These are phyloP conservation scores for Candida michaelii DNA, from an alignment of 805 yeast species.

Conservation along the genomic window DNA sequence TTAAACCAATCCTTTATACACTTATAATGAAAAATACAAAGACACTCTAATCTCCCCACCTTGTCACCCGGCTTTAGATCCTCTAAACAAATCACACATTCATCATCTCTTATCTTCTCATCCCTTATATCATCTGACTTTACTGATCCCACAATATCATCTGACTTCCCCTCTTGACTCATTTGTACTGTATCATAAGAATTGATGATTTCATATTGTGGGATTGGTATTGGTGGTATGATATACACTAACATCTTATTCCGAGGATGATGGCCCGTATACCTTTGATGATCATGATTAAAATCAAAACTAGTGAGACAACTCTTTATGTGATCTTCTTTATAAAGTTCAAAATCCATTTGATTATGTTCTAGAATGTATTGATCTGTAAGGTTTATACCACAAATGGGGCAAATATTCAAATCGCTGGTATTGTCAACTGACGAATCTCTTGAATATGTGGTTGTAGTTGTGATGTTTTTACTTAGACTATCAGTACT, in stretches of 20 bases:
- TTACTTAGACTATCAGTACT: slow-evolving; percentile 3
- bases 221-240: slow-evolving; percentile 47
- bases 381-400: slow-evolving; percentile 25
- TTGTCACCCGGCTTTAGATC: slow-evolving; percentile 82
- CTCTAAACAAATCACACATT: slow-evolving; percentile 91
- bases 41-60: slow-evolving; percentile 89
- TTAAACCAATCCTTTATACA: slow-evolving; percentile 93
- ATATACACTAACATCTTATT: slow-evolving; percentile 87
- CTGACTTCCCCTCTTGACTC: not conserved
- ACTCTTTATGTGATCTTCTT: slow-evolving; percentile 66
- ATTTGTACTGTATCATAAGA: slow-evolving; percentile 18
- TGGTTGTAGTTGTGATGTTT: not conserved
- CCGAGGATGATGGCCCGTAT: slow-evolving; percentile 29
- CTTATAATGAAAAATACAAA: slow-evolving; percentile 88
- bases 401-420: slow-evolving; percentile 44
- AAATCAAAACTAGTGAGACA: slow-evolving; percentile 75
- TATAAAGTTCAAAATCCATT: slow-evolving; percentile 36
- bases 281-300: slow-evolving; percentile 54
- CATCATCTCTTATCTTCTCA: slow-evolving; percentile 24
- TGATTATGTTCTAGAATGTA: slow-evolving; percentile 19
- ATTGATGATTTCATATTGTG: slow-evolving; percentile 33
- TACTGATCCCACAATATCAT: slow-evolving; percentile 20
- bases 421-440: slow-evolving; percentile 29
- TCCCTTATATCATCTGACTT: slow-evolving; percentile 21
- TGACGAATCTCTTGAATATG: slow-evolving; percentile 22